These are phyloP conservation scores for Xylaria acuta DNA, from an alignment of 495 filamentous ascomycete species.

Conservation along the genomic window DNA sequence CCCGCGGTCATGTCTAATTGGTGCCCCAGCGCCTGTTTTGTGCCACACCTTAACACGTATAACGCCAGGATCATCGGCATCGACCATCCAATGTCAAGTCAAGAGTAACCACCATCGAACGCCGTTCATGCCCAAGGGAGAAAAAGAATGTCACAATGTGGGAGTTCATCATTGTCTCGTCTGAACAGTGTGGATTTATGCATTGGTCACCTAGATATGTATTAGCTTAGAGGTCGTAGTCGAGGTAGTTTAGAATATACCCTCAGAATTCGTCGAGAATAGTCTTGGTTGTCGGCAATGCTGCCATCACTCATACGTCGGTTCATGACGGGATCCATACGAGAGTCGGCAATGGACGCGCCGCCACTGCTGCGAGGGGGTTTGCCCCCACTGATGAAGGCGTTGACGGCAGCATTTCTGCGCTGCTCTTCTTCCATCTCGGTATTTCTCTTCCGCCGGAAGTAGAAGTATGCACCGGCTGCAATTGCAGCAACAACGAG, in stretches of 20 bases:
- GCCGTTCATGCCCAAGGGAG: constrained; percentile 60
- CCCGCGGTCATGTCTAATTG: constrained; percentile 37
- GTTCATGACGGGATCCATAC: constrained; percentile 90
- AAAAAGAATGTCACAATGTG: constrained; percentile 45
- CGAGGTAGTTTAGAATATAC: constrained; percentile 55
- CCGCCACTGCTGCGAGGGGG: constrained; percentile 58
- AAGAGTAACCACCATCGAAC: constrained; percentile 53
- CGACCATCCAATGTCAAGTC: constrained; percentile 52
- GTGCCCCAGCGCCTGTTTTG: constrained; percentile 38
- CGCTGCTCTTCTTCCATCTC: constrained; percentile 81
- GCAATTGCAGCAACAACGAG: constrained; percentile 69
- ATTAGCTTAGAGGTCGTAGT: constrained; percentile 33
- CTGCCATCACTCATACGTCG: constrained; percentile 93
- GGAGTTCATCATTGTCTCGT: constrained; percentile 57
- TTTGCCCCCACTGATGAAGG: constrained; percentile 68
- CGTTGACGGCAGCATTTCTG: constrained; percentile 71
- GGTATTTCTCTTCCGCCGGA: constrained; percentile 74
- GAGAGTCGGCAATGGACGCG: constrained; percentile 74
- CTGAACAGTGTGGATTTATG: constrained; percentile 48
- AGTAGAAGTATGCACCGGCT: constrained; percentile 74
- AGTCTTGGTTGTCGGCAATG: constrained; percentile 97
- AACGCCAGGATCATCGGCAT: constrained; percentile 48
- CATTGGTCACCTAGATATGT: constrained; percentile 59
- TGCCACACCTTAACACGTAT: constrained; percentile 46
- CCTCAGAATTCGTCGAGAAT: constrained; percentile 93